Base-by-base conservation (phyloP, 345 rosid species). In the Erucastrum elatum region DNA sequence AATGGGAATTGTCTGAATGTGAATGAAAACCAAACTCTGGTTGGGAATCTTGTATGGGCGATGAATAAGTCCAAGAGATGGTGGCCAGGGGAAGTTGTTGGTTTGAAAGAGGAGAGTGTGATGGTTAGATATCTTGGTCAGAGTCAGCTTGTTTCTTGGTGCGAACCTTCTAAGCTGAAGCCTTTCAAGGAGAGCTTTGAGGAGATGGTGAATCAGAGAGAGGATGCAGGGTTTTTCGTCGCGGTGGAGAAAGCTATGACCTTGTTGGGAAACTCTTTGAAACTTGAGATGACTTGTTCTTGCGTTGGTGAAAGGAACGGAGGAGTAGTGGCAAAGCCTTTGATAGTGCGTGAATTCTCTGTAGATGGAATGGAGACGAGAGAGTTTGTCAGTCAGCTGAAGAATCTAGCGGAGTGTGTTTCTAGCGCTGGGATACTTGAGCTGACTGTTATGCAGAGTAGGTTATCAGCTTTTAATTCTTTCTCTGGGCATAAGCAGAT, bases 41-140 rank as follows among this genome's bases (percentile, higher is more conserved):
- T 82, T n/a, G 96, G 96, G 27, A 94, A 92, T 84, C 75, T 90
- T 66, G 97, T 94, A 6, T 94, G 96, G 97, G 84, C 85, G 65
- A 89, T 83, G 82, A 84, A 83, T 30, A 88, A 86, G 75, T 84
- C 76, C 74, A 81, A 81, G 46, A 85, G 82, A 53, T 94, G 98
- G 97, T 92, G 98, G 97, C 96, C 96, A 0, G 97, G 96, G 68
- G 90, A 87, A 87, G 77, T 92, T 58, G 72, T 77, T 44, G 85
- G 84, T 86, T 58, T 79, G 62, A 62, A 74, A 79, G 68, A 81
- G 4, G 39, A 68, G 84, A 85, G 82, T 77, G 68, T 85, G 39
- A 72, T 84, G 70, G 93, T 92, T 58, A 79, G 87, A 4, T 84
- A 81, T 76, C 73, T 89, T 71, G 94, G 90, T 13, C 83, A 61